A percentile compares a stretch with the other conserved stretches of the same genome.
Conservation (phyloP, 2,329 filamentous ascomycete genomes). For the Colletotrichum musicola region DNA sequence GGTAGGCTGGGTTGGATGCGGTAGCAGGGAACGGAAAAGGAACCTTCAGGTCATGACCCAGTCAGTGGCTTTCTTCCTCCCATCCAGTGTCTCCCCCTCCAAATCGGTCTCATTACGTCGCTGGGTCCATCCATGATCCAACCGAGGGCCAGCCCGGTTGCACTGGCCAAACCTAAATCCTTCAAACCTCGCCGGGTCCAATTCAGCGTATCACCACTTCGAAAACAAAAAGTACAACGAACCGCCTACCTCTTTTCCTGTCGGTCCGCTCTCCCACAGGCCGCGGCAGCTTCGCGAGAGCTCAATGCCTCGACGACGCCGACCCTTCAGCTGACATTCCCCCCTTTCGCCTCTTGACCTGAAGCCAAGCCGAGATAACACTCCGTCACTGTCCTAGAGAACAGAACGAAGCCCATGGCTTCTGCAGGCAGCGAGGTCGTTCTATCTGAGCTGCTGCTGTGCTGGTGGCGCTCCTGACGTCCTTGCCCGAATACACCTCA, state of each 20-base stretch:
- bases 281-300: conserved; percentile 17
- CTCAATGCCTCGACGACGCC: conserved; percentile 37
- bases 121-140: conserved; percentile 35
- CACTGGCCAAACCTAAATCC: conserved; percentile 28
- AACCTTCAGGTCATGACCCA: conserved; percentile 10
- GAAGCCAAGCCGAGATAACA: conserved; percentile 7
- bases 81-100: conserved; percentile 20
- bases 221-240: not conserved
- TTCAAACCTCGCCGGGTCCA: conserved; percentile 8
- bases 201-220: not conserved
- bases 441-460: conserved; percentile 34
- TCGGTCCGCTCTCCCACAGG: not conserved
- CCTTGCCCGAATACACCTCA: conserved; percentile 5
- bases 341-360: conserved; percentile 20
- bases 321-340: conserved; percentile 23
- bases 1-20: conserved; percentile 9
- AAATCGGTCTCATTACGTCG: conserved; percentile 35
- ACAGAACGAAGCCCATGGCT: conserved; percentile 34
- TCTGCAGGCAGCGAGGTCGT: conserved; percentile 29
- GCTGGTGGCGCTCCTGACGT: conserved; percentile 29
- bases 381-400: not conserved
- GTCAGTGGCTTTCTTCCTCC: conserved; percentile 9
- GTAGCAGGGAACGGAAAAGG: conserved; percentile 6
- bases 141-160: conserved; percentile 20
- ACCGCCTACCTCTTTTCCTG: not conserved